A percentile compares a stretch with the other conserved stretches of the same genome.
Conservation (phyloP, 495 filamentous ascomycete genomes). For the Neurospora sp. region DNA sequence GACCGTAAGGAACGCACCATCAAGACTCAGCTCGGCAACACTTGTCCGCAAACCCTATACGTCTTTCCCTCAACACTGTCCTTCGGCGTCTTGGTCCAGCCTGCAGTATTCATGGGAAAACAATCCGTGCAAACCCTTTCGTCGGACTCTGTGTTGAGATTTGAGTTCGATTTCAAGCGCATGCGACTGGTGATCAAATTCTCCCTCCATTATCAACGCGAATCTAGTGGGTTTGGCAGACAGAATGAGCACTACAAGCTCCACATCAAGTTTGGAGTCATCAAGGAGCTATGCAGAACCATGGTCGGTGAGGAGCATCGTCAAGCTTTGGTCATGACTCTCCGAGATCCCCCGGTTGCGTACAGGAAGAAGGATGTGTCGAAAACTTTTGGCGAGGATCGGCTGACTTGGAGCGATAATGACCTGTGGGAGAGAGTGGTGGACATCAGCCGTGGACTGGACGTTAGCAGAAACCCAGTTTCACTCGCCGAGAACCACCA, state of each 20-base stretch:
- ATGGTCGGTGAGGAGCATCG: conserved; percentile 17
- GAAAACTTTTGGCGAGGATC: conserved; percentile 33
- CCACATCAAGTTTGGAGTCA: conserved; percentile 53
- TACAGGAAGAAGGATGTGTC: conserved; percentile 42
- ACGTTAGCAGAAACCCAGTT: conserved; percentile 26
- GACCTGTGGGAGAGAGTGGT: conserved; percentile 72
- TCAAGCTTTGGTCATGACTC: conserved; percentile 44
- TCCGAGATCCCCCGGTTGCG: conserved; percentile 56
- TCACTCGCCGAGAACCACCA: conserved; percentile 46
- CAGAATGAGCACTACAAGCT: conserved; percentile 31
- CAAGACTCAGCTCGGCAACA: conserved; percentile 17
- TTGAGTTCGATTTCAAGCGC: conserved; percentile 35
- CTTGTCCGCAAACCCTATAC: conserved; percentile 18
- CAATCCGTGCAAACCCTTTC: conserved; percentile 15
- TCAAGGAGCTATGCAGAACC: conserved; percentile 46
- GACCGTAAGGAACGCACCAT: conserved; percentile 1
- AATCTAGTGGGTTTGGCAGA: conserved; percentile 2
- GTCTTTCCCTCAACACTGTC: conserved; percentile 28
- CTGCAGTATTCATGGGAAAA: conserved; percentile 41
- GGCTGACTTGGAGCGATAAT: conserved; percentile 49
- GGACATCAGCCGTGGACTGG: conserved; percentile 42
- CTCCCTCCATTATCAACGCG: not conserved
- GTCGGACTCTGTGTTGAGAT: not conserved
- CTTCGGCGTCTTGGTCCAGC: conserved; percentile 45
- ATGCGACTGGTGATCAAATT: conserved; percentile 35